Conservation (phyloP, 805 yeast species). For the Saturnispora dispora region DNA sequence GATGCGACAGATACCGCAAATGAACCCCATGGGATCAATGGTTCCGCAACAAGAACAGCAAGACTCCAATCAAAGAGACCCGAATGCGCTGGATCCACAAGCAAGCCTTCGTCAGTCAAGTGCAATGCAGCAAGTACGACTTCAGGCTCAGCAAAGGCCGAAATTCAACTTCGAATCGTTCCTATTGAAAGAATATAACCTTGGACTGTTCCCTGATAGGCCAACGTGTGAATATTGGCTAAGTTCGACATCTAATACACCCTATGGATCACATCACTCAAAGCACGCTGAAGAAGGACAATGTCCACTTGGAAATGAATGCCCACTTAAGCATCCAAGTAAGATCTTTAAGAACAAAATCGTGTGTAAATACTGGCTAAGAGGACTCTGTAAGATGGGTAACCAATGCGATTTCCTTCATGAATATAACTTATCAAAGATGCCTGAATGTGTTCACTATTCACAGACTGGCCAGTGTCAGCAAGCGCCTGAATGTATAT, state of each 20-base stretch:
- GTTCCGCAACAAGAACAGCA: neutral
- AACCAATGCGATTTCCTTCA: constrained; percentile 94
- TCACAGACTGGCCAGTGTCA: constrained; percentile 80
- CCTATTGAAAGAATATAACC: constrained; percentile 66
- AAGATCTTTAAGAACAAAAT: constrained; percentile 58
- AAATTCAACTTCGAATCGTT: constrained; percentile 68
- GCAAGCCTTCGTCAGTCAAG: constrained; percentile 12
- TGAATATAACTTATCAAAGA: constrained; percentile 85
- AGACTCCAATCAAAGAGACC: neutral
- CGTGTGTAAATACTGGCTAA: constrained; percentile 96
- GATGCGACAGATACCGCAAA: neutral
- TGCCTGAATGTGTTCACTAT: constrained; percentile 94
- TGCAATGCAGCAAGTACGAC: constrained; percentile 13
- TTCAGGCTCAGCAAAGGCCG: constrained; percentile 8
- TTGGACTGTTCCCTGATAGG: constrained; percentile 80
- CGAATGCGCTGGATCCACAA: constrained; percentile 9
- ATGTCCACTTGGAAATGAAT: constrained; percentile 79
- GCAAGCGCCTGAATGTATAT: constrained; percentile 89
- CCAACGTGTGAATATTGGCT: constrained; percentile 73
- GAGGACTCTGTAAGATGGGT: constrained; percentile 94
- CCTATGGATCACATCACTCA: constrained; percentile 4
- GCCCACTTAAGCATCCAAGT: constrained; percentile 78
- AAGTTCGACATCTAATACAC: constrained; percentile 37
- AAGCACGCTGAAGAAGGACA: constrained; percentile 20
- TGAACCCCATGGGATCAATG: neutral